Percentiles rank a stretch among this genome's conserved stretches.
Conservation (phyloP, 192 early-diverging fungal species). For the Mortierella hygrophila region DNA sequence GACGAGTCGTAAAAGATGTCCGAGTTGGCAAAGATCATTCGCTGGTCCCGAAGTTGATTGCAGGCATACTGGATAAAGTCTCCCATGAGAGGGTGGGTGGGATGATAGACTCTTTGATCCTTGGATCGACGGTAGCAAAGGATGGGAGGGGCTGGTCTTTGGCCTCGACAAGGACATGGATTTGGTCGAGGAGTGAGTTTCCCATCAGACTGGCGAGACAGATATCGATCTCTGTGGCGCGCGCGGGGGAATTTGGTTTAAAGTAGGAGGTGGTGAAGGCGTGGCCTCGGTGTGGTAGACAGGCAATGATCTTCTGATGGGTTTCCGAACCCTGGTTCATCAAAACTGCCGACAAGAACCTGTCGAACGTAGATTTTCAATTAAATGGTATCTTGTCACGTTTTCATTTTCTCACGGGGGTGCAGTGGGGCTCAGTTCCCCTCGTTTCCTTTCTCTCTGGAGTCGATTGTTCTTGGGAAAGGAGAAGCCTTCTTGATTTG, state of each 20-base stretch:
- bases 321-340: constrained; percentile 41
- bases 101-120: background rate
- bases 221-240: background rate
- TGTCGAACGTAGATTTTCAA: too few relatives aligned
- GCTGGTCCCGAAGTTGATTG: constrained; percentile 1
- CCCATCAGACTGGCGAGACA: constrained; percentile 23
- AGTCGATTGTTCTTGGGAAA: background rate
- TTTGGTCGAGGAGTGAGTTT: background rate
- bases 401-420: too few relatives aligned
- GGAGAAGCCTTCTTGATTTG: constrained; percentile 6
- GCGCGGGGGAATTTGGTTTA: background rate
- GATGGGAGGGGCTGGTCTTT: constrained; percentile 14
- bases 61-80: constrained; percentile 22
- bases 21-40: constrained; percentile 18
- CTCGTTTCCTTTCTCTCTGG: background rate
- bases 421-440: background rate
- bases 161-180: constrained; percentile 16
- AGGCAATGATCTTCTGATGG: background rate
- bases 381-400: too few relatives aligned
- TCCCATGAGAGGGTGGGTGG: constrained; percentile 7
- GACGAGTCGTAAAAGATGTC: constrained; percentile 22
- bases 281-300: constrained; percentile 1
- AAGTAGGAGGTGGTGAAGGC: constrained; percentile 29
- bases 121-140: background rate
- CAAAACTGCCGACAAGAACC: background rate